These are phyloP conservation scores for Aureobasidium sp. DNA, from an alignment of 2,329 filamentous ascomycete genomes.

Conservation along the genomic window DNA sequence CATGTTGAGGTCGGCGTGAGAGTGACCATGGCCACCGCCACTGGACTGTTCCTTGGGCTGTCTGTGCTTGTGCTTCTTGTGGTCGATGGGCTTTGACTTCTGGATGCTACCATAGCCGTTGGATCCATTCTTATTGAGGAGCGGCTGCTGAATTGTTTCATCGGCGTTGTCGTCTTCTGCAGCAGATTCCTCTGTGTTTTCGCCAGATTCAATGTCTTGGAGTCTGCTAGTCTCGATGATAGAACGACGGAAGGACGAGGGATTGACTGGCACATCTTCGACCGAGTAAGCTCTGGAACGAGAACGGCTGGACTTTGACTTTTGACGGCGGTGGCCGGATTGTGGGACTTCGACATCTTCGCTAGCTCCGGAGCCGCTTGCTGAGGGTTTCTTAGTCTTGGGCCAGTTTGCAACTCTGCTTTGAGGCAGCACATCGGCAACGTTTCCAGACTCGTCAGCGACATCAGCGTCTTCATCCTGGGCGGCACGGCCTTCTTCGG, in stretches of 20 bases:
- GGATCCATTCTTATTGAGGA: conserved; percentile 29
- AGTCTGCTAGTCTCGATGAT: conserved; percentile 78
- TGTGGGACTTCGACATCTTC: conserved; percentile 24
- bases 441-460: conserved; percentile 52
- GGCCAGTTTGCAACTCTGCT: conserved; percentile 49
- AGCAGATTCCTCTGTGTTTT: conserved; percentile 48
- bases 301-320: conserved; percentile 55
- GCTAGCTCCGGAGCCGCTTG: conserved; percentile 18
- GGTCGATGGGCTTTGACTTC: conserved; percentile 29
- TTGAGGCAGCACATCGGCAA: conserved; percentile 57
- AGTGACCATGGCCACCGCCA: conserved; percentile 63
- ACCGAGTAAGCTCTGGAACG: conserved; percentile 51
- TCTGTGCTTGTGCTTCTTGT: conserved; percentile 65
- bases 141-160: conserved; percentile 26
- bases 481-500: conserved; percentile 47
- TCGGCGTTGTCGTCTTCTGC: conserved; percentile 29
- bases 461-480: conserved; percentile 37
- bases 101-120: conserved; percentile 23
- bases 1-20: conserved; percentile 91
- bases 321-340: conserved; percentile 36
- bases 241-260: conserved; percentile 81
- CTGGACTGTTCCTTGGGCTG: conserved; percentile 57
- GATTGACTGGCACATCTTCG: conserved; percentile 73
- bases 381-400: conserved; percentile 22
- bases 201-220: conserved; percentile 47